These are phyloP conservation scores for Corchorus olitorius DNA, from an alignment of 345 rosid species.

Conservation along the genomic window DNA sequence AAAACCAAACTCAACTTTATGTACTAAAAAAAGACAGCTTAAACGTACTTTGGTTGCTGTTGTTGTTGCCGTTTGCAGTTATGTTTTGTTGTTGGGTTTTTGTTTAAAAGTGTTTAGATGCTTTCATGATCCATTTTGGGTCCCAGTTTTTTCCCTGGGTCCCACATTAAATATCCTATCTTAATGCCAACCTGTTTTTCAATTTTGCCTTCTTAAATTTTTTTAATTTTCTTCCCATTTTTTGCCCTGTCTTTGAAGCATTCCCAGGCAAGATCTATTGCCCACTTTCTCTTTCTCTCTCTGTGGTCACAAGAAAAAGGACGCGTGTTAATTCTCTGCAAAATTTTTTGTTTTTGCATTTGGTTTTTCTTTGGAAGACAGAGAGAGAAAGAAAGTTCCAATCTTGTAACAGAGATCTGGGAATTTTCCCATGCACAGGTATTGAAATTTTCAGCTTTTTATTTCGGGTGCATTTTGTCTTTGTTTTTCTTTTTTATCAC, in stretches of 20 bases:
- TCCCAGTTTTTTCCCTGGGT: not conserved
- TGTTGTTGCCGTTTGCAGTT: conserved; percentile 6
- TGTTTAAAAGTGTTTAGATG: not conserved
- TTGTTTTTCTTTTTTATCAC: not conserved
- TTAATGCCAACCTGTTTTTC: not conserved
- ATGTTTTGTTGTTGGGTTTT: not conserved
- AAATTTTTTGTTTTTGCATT: not conserved
- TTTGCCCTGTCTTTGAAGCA: conserved; percentile 6
- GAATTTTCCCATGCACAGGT: conserved; percentile 8
- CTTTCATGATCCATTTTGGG: not conserved
- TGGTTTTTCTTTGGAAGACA: not conserved
- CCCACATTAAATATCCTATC: not conserved
- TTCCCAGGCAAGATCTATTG: conserved; percentile 6
- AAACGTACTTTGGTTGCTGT: not conserved
- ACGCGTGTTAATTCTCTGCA: not conserved
- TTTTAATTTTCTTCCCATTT: not conserved
- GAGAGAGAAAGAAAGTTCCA: not conserved
- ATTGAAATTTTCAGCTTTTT: not conserved
- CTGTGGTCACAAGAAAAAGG: not conserved
- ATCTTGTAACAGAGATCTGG: conserved; percentile 5
- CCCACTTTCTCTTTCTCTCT: not conserved
- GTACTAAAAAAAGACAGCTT: not conserved
- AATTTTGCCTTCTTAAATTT: not conserved
- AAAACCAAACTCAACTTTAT: too few species aligned
- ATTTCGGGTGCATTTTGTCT: not conserved